Evolutionary conservation across 2,329 filamentous ascomycete genomes (phyloP), one percentile per base, ranked within the genome.

Genomic region (Dothideomycetes sp.): DNA sequence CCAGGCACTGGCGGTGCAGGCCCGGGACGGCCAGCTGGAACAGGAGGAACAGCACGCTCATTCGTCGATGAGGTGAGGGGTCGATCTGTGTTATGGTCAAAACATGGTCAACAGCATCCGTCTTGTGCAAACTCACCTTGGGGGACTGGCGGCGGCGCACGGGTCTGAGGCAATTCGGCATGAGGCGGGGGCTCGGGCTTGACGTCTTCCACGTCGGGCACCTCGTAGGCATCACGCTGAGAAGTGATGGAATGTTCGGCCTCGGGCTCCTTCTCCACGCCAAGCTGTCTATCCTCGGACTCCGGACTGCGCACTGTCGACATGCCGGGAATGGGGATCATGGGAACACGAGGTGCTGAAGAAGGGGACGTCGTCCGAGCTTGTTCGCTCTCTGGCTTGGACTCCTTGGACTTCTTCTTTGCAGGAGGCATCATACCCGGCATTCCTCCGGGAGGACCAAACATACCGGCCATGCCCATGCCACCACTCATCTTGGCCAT

Each of bases 401-500:
- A 59, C 30, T 60, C 57, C 31, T 48, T 54, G 25, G 62, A 49
- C 20, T 68, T 50, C 52, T 69, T 71, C 25, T 70, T 66, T 53
- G 74, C 76, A 49, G 68, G 68, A 35, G 65, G 58, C 31, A 61
- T 57, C 41, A 39, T 55, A 49, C 49, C 64, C 12, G 79, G 74
- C 58, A 86, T 75, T 45, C 77, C 78, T 25, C 73, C 75, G 24
- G 80, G 77, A 15, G 75, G 74, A 13, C 84, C 85, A 60, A 94
- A 93, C 79, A 96, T 91, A 53, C 86, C 85, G 58, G 86, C 79
- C 82, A 96, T 94, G 33, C 86, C 86, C 85, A 94, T 94, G 16
- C 89, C 89, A 41, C 89, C 89, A 51, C 89, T 94, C 82, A 98
- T 91, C 65, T 94, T 95, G 32, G 91, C 91, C 86, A 98, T 98